Percentiles rank a stretch among this genome's conserved stretches.
phyloP scores from a whole-genome alignment of 2,329 filamentous ascomycete species.

The Aspergillus fijiensis region DNA sequence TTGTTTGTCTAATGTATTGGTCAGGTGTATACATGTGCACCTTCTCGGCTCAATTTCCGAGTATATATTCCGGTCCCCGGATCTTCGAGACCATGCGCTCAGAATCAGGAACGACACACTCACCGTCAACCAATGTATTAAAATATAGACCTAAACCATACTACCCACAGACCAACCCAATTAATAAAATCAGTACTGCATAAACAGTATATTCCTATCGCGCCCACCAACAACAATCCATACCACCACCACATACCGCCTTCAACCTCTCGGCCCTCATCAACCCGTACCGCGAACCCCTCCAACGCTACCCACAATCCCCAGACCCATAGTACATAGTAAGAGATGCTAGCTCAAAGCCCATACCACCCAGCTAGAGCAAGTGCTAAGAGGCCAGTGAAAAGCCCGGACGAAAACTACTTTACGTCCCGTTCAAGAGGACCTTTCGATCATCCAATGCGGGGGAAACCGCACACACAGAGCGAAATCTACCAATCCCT shows the following conservation, averaged over 20 bases:
- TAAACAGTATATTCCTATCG: not conserved
- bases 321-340: too few species aligned
- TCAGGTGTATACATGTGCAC: not conserved
- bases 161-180: too few species aligned
- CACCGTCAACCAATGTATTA: too few species aligned
- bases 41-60: not conserved
- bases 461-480: not conserved
- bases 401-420: not conserved
- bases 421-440: not conserved
- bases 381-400: not conserved
- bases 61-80: not conserved
- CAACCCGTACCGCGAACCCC: not conserved
- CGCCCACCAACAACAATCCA: not conserved
- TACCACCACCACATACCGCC: not conserved
- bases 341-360: not conserved
- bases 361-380: not conserved
- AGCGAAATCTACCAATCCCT: too few species aligned
- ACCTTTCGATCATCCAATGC: not conserved
- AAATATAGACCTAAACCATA: too few species aligned
- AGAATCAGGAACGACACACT: too few species aligned
- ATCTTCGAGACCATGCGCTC: too few species aligned
- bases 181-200: not conserved
- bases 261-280: not conserved
- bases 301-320: too few species aligned
- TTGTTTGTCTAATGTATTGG: not conserved